phyloP scores from a whole-genome alignment of 129 eudicot genomes.

The Scalesia atractyloides region DNA sequence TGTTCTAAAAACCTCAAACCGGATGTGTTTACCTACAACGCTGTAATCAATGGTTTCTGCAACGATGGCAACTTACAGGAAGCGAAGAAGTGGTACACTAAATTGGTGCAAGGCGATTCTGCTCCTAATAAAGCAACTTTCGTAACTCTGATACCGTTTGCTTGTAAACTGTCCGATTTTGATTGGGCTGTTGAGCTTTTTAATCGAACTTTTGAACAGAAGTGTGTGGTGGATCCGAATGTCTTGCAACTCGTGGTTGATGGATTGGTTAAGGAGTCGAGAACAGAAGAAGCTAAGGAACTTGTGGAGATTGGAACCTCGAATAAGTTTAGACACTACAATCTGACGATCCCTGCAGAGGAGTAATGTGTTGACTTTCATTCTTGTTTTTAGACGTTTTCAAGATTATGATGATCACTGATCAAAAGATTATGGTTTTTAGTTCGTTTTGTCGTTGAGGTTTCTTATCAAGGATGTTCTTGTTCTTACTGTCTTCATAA shows the following conservation, averaged over 20 bases:
- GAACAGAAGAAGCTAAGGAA: slow-evolving; percentile 45
- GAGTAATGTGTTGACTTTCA: slow-evolving; percentile 22
- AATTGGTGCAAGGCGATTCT: slow-evolving; percentile 32
- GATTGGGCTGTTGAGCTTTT: slow-evolving; percentile 50
- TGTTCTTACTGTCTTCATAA: slow-evolving; percentile 19
- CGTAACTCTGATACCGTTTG: slow-evolving; percentile 32
- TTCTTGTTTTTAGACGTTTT: slow-evolving; percentile 15
- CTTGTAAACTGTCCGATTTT: slow-evolving; percentile 46
- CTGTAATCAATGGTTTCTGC: slow-evolving; percentile 46
- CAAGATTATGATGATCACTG: slow-evolving; percentile 21
- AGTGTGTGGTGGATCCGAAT: slow-evolving; percentile 25
- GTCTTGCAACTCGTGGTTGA: slow-evolving; percentile 49
- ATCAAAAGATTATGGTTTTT: neutral
- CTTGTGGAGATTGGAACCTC: slow-evolving; percentile 51
- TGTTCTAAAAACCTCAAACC: slow-evolving; percentile 37
- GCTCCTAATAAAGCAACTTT: slow-evolving; percentile 42
- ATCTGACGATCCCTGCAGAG: slow-evolving; percentile 36
- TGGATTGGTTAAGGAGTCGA: slow-evolving; percentile 47
- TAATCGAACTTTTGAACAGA: slow-evolving; percentile 29
- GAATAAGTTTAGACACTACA: slow-evolving; percentile 28
- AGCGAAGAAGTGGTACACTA: slow-evolving; percentile 47
- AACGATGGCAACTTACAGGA: slow-evolving; percentile 39
- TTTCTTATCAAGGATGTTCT: slow-evolving; percentile 9
- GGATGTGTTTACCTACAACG: slow-evolving; percentile 44
- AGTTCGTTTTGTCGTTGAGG: neutral